A percentile compares a stretch with the other conserved stretches of the same genome.
phyloP scores from a whole-genome alignment of 371 early-diverging fungal genomes.

The Smittium culicis region DNA sequence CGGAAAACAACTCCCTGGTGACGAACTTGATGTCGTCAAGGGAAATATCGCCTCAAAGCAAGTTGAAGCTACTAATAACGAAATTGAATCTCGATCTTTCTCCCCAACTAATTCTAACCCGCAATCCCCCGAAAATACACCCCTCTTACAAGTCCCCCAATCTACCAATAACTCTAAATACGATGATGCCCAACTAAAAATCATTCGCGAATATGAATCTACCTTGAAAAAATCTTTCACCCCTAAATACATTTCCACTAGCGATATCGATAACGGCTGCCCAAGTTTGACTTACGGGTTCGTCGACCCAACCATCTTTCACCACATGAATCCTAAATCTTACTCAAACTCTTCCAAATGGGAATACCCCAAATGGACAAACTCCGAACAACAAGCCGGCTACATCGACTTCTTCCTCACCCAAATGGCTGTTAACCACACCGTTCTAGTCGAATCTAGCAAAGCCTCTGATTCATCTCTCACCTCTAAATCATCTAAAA shows the following conservation, averaged over 20 bases:
- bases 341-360: not conserved
- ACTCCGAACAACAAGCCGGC: not conserved
- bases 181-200: constrained; percentile 21
- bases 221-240: constrained; percentile 49
- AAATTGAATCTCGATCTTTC: too few relatives aligned
- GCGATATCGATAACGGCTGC: not conserved
- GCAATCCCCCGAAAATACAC: not conserved
- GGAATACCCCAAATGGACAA: not conserved
- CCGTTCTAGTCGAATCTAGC: constrained; percentile 67
- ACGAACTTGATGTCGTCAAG: constrained; percentile 31
- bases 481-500: not conserved
- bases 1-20: constrained; percentile 38
- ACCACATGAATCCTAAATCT: constrained; percentile 38
- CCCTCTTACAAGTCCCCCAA: not conserved
- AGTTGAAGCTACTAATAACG: constrained; percentile 24
- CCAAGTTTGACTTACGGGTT: constrained; percentile 40
- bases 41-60: constrained; percentile 26
- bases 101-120: not conserved
- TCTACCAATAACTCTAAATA: constrained; percentile 13
- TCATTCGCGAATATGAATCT: constrained; percentile 41
- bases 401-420: constrained; percentile 61
- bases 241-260: constrained; percentile 37
- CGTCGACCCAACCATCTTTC: constrained; percentile 65
- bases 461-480: constrained; percentile 11
- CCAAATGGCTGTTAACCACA: constrained; percentile 79